These are phyloP conservation scores for Themeda triandra DNA, from an alignment of 176 grass and related monocot genomes.

Conservation along the genomic window DNA sequence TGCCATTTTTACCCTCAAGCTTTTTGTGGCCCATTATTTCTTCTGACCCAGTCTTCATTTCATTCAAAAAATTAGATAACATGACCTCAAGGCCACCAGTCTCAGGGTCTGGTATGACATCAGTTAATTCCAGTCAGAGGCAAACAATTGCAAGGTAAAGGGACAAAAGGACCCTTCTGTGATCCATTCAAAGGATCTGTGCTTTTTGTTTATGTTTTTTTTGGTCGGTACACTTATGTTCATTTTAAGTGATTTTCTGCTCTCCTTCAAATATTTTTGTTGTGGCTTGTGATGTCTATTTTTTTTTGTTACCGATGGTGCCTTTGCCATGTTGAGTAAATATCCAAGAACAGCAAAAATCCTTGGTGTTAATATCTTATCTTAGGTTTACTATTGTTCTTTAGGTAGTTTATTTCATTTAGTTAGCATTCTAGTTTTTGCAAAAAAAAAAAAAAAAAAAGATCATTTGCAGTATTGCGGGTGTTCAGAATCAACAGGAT, in stretches of 20 bases:
- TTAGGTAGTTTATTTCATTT: neutral
- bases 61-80: conserved; percentile 42
- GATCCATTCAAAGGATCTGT: neutral
- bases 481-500: neutral
- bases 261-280: conserved; percentile 2
- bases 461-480: neutral
- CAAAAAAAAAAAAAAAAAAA: no score
- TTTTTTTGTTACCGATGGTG: neutral
- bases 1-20: neutral
- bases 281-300: neutral
- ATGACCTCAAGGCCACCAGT: conserved; percentile 40
- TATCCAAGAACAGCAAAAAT: neutral
- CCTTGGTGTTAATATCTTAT: neutral
- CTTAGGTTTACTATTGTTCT: neutral
- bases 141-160: conserved; percentile 59
- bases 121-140: conserved; percentile 55
- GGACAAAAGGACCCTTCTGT: neutral
- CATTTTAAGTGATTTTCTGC: neutral
- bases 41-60: conserved; percentile 14
- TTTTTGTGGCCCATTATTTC: conserved; percentile 15
- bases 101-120: conserved; percentile 42
- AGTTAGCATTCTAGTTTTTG: neutral
- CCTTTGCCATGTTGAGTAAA: neutral
- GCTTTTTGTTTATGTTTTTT: neutral
- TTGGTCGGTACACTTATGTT: neutral